These are phyloP conservation scores for Exophiala bonariae DNA, from an alignment of 2,329 filamentous ascomycete species.

Conservation along the genomic window DNA sequence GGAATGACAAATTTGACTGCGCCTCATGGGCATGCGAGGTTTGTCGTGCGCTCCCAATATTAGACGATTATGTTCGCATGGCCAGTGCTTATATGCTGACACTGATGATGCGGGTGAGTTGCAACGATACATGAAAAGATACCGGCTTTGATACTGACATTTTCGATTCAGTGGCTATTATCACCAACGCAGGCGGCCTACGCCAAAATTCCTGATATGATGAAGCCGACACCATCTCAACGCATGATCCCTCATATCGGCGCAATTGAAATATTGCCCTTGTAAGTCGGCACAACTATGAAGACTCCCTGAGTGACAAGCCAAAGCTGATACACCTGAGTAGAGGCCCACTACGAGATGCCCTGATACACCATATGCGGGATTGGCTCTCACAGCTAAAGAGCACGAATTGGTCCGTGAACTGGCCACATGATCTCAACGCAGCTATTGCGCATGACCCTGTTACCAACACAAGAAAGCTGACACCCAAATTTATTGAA, in stretches of 20 bases:
- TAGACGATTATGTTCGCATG: constrained; percentile 21
- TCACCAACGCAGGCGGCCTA: constrained; percentile 16
- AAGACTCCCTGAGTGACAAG: background rate
- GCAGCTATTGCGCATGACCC: constrained; percentile 16
- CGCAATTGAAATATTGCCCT: constrained; percentile 24
- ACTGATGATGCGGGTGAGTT: constrained; percentile 22
- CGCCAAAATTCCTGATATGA: constrained; percentile 21
- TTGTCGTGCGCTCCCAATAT: constrained; percentile 4
- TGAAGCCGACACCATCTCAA: constrained; percentile 23
- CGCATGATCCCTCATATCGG: constrained; percentile 23
- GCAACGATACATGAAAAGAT: no score
- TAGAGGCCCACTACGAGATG: constrained; percentile 16
- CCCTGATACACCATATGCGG: constrained; percentile 16
- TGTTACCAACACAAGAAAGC: constrained; percentile 6
- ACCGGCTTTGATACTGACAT: no score
- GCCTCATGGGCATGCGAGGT: constrained; percentile 24
- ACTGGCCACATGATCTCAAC: constrained; percentile 17
- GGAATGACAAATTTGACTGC: constrained; percentile 18
- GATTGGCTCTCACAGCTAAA: constrained; percentile 23
- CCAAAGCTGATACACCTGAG: constrained; percentile 1
- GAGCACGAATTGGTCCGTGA: constrained; percentile 19
- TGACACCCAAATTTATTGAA: constrained; percentile 17
- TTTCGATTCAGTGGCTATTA: constrained; percentile 19
- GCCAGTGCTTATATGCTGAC: constrained; percentile 17
- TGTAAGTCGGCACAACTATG: constrained; percentile 9